phyloP scores from a whole-genome alignment of 805 yeast genomes.

The Cyberlindnera amylophila region DNA sequence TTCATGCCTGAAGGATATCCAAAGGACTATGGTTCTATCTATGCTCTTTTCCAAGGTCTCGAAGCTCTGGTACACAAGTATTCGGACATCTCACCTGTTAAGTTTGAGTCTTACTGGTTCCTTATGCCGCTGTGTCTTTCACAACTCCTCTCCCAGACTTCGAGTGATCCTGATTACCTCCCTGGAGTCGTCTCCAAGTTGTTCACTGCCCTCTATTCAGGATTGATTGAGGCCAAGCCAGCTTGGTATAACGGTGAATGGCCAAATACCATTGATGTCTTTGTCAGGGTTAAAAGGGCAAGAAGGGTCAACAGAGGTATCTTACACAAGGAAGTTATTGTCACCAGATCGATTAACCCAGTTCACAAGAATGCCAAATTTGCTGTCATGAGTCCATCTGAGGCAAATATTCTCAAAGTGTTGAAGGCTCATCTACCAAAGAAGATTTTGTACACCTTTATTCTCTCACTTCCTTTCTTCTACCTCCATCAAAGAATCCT shows the following conservation, averaged over 20 bases:
- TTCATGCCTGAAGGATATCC: constrained; percentile 15
- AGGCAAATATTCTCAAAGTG: constrained; percentile 8
- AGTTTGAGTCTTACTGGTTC: constrained; percentile 12
- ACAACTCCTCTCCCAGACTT: constrained; percentile 16
- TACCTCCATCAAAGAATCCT: not conserved
- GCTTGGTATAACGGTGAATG: constrained; percentile 10
- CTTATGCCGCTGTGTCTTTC: constrained; percentile 17
- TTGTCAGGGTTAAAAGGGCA: constrained; percentile 4
- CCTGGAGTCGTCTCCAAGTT: constrained; percentile 10
- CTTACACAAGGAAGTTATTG: constrained; percentile 8
- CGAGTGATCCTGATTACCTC: constrained; percentile 15
- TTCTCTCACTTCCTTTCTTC: constrained; percentile 11
- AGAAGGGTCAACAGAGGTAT: constrained; percentile 14
- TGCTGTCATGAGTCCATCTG: constrained; percentile 17
- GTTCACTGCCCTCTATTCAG: constrained; percentile 9
- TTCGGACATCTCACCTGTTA: not conserved
- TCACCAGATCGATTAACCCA: constrained; percentile 13
- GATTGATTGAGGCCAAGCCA: constrained; percentile 17
- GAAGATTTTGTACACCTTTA: constrained; percentile 9
- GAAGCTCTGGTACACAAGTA: constrained; percentile 9
- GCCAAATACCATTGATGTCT: constrained; percentile 12
- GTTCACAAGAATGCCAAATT: constrained; percentile 12
- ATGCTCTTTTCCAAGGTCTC: constrained; percentile 13
- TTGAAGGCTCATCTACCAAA: constrained; percentile 10
- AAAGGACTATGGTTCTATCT: constrained; percentile 15